These are phyloP conservation scores for Aspergillus fischeri DNA, from an alignment of 2,329 filamentous ascomycete species.

Conservation along the genomic window DNA sequence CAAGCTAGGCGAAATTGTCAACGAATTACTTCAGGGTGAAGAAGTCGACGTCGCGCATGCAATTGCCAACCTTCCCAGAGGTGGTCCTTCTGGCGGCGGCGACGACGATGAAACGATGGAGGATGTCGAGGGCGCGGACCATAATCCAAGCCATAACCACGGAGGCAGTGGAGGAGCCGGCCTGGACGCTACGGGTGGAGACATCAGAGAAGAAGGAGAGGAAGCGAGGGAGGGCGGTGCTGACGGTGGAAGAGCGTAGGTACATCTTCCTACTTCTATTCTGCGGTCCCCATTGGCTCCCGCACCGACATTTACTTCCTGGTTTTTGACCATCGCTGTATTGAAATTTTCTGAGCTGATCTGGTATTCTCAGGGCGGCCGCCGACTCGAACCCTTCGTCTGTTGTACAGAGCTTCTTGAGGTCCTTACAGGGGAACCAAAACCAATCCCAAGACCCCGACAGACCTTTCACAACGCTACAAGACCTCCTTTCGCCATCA, in stretches of 20 bases:
- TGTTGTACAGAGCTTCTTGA: conserved; percentile 82
- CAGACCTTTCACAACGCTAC: conserved; percentile 74
- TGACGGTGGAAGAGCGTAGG: conserved; percentile 99
- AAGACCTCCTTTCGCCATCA: conserved; percentile 75
- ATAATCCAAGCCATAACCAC: conserved; percentile 56
- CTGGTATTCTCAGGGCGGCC: conserved; percentile 50
- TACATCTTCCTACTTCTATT: conserved; percentile 48
- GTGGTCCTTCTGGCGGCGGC: conserved; percentile 42
- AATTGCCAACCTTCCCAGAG: conserved; percentile 59
- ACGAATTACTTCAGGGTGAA: conserved; percentile 79
- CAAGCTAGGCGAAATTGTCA: conserved; percentile 83
- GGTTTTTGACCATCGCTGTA: neutral
- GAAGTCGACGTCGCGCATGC: conserved; percentile 75
- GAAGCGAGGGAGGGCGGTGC: conserved; percentile 86
- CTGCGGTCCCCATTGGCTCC: neutral
- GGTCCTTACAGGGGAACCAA: conserved; percentile 65
- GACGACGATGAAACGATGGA: conserved; percentile 76
- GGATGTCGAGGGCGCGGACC: conserved; percentile 62
- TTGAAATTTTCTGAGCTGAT: conserved; percentile 40
- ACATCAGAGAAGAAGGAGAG: conserved; percentile 85
- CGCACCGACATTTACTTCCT: neutral
- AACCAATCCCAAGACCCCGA: conserved; percentile 48
- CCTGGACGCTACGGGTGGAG: conserved; percentile 80
- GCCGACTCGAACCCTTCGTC: conserved; percentile 66
- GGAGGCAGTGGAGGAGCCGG: conserved; percentile 74